Percentiles rank a stretch among this genome's conserved stretches.
These are phyloP conservation scores for Rhodomyrtus psidioides DNA, from an alignment of 441 rosid genomes.

Conservation along the genomic window DNA sequence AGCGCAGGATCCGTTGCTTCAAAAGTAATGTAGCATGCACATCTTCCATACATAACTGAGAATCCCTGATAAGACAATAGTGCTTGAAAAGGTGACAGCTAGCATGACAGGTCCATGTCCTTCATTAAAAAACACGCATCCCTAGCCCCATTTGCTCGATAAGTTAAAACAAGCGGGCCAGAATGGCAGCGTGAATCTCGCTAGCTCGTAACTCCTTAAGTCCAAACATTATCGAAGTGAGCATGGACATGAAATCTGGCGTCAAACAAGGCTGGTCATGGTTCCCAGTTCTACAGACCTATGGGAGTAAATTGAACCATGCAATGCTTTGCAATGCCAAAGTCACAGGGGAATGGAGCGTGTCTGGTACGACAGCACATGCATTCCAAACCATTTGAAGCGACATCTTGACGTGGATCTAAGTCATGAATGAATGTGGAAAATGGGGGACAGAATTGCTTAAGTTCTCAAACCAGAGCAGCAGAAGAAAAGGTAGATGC, in stretches of 20 bases:
- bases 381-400: neutral
- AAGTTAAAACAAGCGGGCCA: neutral
- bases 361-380: neutral
- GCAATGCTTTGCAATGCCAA: neutral
- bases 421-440: neutral
- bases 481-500: neutral
- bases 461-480: neutral
- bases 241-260: neutral
- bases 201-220: neutral
- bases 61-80: rapidly evolving
- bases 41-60: neutral
- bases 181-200: neutral
- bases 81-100: neutral
- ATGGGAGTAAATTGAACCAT: neutral
- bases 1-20: rapidly evolving
- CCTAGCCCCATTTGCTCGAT: rapidly evolving
- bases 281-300: neutral
- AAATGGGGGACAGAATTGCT: neutral
- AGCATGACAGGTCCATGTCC: rapidly evolving
- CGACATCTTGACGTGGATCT: neutral
- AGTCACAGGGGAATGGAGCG: neutral
- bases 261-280: neutral
- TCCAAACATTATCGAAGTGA: neutral
- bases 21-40: too few species aligned
- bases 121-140: rapidly evolving